A percentile compares a stretch with the other conserved stretches of the same genome.
Evolutionary conservation across 441 rosid species (phyloP).

Genomic region (Melastoma candidum): DNA sequence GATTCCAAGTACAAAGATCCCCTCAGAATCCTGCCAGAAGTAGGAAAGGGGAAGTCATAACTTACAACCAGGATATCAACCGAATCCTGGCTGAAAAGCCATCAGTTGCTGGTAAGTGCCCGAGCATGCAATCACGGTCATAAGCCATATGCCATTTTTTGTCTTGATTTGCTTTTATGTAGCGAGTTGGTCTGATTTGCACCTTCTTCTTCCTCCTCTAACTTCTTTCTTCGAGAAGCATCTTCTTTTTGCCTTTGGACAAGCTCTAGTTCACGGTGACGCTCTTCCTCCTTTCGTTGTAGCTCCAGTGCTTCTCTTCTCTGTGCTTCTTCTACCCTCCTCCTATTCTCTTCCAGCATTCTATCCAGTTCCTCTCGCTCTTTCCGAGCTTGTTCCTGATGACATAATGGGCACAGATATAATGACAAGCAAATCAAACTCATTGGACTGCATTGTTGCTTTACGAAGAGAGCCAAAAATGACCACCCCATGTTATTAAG

Average conservation of each 20-base stretch:
- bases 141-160: constrained; percentile 4
- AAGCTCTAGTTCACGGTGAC: constrained; percentile 15
- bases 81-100: too few relatives aligned
- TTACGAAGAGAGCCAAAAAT: too few relatives aligned
- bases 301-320: constrained; percentile 19
- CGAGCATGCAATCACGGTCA: constrained; percentile 1
- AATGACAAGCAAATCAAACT: too few relatives aligned
- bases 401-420: background rate
- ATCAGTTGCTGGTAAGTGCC: too few relatives aligned
- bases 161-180: constrained; percentile 12
- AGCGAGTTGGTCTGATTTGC: constrained; percentile 3
- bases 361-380: constrained; percentile 20
- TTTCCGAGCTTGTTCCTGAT: constrained; percentile 19
- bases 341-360: constrained; percentile 18
- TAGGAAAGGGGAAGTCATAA: too few relatives aligned
- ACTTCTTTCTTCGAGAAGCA: constrained; percentile 14
- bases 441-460: too few relatives aligned
- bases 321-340: constrained; percentile 20
- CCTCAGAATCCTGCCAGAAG: too few relatives aligned
- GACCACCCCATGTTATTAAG: too few relatives aligned
- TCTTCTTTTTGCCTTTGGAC: constrained; percentile 18
- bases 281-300: constrained; percentile 18
- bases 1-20: too few relatives aligned
- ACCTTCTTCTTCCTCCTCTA: constrained; percentile 19
- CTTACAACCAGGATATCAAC: too few relatives aligned